Base-by-base conservation (phyloP, 768 basidiomycete species). In the Pulveroboletus sp. region DNA sequence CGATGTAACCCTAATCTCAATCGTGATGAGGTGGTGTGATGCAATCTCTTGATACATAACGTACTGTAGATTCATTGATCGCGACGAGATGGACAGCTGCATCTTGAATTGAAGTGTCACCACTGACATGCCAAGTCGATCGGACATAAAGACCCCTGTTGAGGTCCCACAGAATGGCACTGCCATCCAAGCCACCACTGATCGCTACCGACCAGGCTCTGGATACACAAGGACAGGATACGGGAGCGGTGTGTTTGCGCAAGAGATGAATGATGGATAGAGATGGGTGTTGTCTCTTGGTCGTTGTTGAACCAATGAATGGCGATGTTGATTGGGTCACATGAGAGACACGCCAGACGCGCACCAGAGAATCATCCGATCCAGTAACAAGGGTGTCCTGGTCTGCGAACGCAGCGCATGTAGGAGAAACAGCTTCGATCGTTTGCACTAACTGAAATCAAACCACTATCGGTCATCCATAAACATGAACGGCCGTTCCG, bases 121-220 rank as follows among this genome's bases (percentile, higher is more conserved):
- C 60, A 0, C 62, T 50, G 11, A 75, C 76, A 48, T 91, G 88
- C 79, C 85, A 85, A 25, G 92, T 86, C 0, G 90, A 88, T 46
- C 85, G 73, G 12, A 88, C 81, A 53, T 97, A 95, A 8, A 81
- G 71, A 8, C 87, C 87, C 23, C 82, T 73, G 61, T 97, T 95
- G 44, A 93, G 75, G 65, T 95, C 94, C 94, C 94, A 97, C 4
- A 95, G 49, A 4, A 85, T 86, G 0, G 87, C 90, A 52, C 84
- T 90, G 2, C 93, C 90, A 58, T 95, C 93, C 59, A 80, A 77
- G 14, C 89, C 88, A 9, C 91, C 91, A 55, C 89, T 94, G 37
- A 94, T 78, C 20, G 82, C 79, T 20, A 92, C 58, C 1, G 89
- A 90, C 94, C 94, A 95, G 2, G 84, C 69, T 36, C 86, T 73